Evolutionary conservation across 768 basidiomycete genomes (phyloP).

Genomic region (Agaricus bisporus): DNA sequence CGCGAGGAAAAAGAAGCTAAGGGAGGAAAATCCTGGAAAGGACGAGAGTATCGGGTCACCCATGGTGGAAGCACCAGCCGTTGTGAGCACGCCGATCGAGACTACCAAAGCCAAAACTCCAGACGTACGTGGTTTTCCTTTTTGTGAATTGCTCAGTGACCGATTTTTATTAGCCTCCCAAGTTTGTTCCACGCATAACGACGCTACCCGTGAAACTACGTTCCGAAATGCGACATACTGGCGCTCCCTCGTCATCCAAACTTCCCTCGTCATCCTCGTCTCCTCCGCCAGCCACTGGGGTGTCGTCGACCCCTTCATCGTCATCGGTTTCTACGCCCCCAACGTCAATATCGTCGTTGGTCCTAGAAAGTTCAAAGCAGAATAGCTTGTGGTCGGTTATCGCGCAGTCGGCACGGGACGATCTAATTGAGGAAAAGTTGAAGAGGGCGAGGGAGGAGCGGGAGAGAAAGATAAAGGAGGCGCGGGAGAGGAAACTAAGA

Average conservation of each 20-base stretch:
- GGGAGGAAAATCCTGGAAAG: conserved; percentile 27
- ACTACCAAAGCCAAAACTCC: too few relatives aligned
- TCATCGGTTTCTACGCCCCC: neutral
- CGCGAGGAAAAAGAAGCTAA: conserved; percentile 45
- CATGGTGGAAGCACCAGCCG: neutral
- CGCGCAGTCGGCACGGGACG: neutral
- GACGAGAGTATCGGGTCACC: neutral
- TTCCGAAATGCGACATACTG: neutral
- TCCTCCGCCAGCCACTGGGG: too few relatives aligned
- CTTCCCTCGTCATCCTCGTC: too few relatives aligned
- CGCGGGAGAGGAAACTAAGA: neutral
- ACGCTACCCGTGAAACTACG: conserved; percentile 1
- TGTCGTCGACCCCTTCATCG: neutral
- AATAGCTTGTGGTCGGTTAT: neutral
- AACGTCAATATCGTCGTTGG: neutral
- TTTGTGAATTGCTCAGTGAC: neutral
- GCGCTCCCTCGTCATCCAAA: neutral
- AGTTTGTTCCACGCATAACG: neutral
- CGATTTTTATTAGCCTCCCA: neutral
- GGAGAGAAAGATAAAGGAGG: neutral
- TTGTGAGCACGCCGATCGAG: neutral
- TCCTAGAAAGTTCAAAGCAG: neutral
- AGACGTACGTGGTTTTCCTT: neutral
- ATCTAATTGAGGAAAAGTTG: neutral
- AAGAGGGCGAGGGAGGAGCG: conserved; percentile 7